Percentiles rank a stretch among this genome's conserved stretches.
Conservation (phyloP, 1,139 yeast species). For the Candida labiduridarum region DNA sequence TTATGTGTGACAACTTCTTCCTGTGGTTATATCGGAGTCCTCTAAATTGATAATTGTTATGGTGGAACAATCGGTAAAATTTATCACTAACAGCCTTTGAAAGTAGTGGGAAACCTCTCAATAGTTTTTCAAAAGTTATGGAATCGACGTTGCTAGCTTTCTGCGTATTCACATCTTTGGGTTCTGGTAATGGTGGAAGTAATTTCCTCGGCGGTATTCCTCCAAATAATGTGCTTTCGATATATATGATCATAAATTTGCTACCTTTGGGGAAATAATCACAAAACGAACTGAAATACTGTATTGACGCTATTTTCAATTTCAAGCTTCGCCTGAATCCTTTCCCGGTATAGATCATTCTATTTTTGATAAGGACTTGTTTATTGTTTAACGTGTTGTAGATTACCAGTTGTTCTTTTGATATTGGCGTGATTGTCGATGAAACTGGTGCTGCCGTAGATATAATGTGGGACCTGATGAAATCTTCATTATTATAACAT, state of each 20-base stretch:
- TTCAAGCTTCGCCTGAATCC: constrained; percentile 57
- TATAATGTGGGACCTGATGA: constrained; percentile 70
- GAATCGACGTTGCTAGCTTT: constrained; percentile 11
- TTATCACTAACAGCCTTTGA: constrained; percentile 50
- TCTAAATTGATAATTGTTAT: constrained; percentile 40
- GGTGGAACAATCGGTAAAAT: constrained; percentile 47
- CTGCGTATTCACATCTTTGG: constrained; percentile 1
- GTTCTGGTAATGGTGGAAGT: constrained; percentile 5
- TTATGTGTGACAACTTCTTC: constrained; percentile 31
- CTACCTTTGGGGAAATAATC: constrained; percentile 52
- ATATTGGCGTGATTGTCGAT: constrained; percentile 39
- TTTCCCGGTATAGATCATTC: constrained; percentile 53
- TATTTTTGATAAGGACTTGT: constrained; percentile 60
- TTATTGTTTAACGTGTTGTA: constrained; percentile 63
- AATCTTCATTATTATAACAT: constrained; percentile 63
- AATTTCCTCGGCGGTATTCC: constrained; percentile 15
- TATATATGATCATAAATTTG: constrained; percentile 52
- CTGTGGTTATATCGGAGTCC: constrained; percentile 33
- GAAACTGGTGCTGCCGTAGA: constrained; percentile 36
- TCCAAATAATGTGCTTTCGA: constrained; percentile 55
- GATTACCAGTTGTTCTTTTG: constrained; percentile 45
- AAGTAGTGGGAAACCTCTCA: constrained; percentile 49
- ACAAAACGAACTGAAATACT: constrained; percentile 47
- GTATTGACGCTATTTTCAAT: constrained; percentile 45
- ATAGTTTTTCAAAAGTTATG: constrained; percentile 44